Base-by-base conservation (phyloP, 495 filamentous ascomycete species). In the Massariosphaeria phaeospora region DNA sequence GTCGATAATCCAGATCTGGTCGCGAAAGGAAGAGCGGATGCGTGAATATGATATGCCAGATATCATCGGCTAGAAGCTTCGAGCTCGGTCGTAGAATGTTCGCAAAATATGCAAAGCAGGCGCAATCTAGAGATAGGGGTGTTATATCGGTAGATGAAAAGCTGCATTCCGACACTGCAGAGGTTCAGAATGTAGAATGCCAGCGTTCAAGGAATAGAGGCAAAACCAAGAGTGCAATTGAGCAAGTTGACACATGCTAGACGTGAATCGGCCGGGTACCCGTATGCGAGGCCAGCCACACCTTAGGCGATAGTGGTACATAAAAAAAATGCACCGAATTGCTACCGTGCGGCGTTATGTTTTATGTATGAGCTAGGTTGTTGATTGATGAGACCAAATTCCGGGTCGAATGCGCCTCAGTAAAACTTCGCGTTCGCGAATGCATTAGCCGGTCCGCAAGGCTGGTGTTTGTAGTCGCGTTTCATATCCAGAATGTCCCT, bases 401-500 rank as follows among this genome's bases (percentile, higher is more conserved):
- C 18, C 20, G 17, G 26, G 41, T 25, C 5, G 9, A 44, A 9
- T 26, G 39, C n/a, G 18, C 41, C 21, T 26, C 41, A n/a, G 36
- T 40, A 7, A 18, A 7, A 40, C 17, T 20, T 2, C 27, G 15
- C 11, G 24, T 29, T 29, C 43, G 24, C 26, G 17, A 8, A 43
- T 23, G 39, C 39, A 38, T 11, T 10, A 8, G 40, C 12, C 17
- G 20, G 5, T 11, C 17, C n/a, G 20, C n/a, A 45, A 30, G 15
- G 21, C 15, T 15, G 41, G 29, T 10, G n/a, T 29, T 15, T 2
- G 44, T 12, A 13, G 44, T 20, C 2, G 4, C 1, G 18, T 24
- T 15, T 44, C 52, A 51, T 55, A 61, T 55, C 44, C 56, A 55
- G 55, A 51, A 38, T 52, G 34, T 24, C 57, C 57, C n/a, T n/a